phyloP scores from a whole-genome alignment of 1,284 basidiomycete species.

The Cutaneotrichosporon cyanovorans region DNA sequence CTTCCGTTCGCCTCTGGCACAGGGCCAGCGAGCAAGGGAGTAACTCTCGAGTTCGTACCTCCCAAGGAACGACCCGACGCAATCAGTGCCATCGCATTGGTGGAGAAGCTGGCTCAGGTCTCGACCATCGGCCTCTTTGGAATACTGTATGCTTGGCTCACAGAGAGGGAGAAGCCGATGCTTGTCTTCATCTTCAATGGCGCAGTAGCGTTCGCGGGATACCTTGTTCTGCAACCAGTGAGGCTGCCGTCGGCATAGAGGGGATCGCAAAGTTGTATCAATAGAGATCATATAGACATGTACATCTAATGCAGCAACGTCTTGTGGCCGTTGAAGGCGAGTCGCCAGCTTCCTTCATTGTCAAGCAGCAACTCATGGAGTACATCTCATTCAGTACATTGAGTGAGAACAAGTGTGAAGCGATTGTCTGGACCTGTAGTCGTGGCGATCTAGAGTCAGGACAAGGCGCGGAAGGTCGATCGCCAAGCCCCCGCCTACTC shows the following conservation, averaged over 20 bases:
- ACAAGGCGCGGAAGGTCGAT: too few relatives aligned
- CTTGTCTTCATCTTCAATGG: constrained; percentile 35
- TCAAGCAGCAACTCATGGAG: too few relatives aligned
- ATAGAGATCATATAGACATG: too few relatives aligned
- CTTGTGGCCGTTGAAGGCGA: too few relatives aligned
- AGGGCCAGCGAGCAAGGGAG: constrained; percentile 42
- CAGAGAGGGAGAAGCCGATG: constrained; percentile 24
- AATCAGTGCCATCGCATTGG: constrained; percentile 38
- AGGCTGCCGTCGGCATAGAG: constrained; percentile 20
- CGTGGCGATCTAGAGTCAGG: too few relatives aligned
- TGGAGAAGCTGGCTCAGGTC: constrained; percentile 39
- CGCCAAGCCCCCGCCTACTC: too few relatives aligned
- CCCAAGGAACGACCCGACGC: constrained; percentile 32
- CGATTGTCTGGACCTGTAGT: too few relatives aligned
- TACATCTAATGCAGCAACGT: too few relatives aligned
- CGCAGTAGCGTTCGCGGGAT: constrained; percentile 33
- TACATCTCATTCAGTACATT: too few relatives aligned
- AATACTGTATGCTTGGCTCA: constrained; percentile 27
- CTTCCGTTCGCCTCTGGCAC: constrained; percentile 44
- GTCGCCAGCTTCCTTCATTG: too few relatives aligned
- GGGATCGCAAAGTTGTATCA: too few relatives aligned
- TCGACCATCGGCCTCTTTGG: constrained; percentile 36
- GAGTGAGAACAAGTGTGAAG: too few relatives aligned
- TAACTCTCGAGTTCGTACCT: constrained; percentile 40
- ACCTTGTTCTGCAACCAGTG: constrained; percentile 30